Evolutionary conservation across 495 filamentous ascomycete genomes (phyloP).

Genomic region (Penicillium antarcticum): DNA sequence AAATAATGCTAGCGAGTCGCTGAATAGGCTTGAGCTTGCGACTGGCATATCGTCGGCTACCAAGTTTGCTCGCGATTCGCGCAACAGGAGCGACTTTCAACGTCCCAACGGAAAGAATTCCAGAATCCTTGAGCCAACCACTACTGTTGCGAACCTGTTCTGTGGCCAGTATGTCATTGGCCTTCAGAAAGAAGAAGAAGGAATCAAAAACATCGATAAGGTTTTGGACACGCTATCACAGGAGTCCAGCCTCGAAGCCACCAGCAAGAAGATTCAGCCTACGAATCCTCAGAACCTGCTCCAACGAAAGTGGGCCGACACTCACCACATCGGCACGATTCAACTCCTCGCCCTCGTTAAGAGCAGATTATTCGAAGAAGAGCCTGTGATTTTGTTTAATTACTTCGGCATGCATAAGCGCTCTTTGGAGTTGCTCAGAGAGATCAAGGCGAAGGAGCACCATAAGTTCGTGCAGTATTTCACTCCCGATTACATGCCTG

Average conservation of each 20-base stretch:
- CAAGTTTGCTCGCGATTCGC: conserved; percentile 26
- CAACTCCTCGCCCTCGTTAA: conserved; percentile 28
- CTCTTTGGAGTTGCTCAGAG: conserved; percentile 25
- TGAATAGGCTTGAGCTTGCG: conserved; percentile 27
- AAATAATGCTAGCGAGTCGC: conserved; percentile 22
- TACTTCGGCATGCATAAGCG: conserved; percentile 33
- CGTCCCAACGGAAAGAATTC: conserved; percentile 23
- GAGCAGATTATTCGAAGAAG: conserved; percentile 24
- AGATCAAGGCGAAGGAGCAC: conserved; percentile 25
- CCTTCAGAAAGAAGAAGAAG: conserved; percentile 10
- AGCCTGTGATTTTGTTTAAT: conserved; percentile 27
- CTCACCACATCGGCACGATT: conserved; percentile 22
- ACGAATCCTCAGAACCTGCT: conserved; percentile 13
- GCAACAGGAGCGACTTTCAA: conserved; percentile 19
- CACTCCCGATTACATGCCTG: conserved; percentile 23
- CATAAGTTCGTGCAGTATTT: conserved; percentile 29
- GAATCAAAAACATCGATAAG: conserved; percentile 19
- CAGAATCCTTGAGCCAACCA: conserved; percentile 19
- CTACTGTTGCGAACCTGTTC: conserved; percentile 23
- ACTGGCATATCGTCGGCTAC: conserved; percentile 23
- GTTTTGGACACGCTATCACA: conserved; percentile 25
- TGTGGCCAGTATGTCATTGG: conserved; percentile 16
- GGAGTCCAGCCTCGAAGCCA: conserved; percentile 9
- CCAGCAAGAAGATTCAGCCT: conserved; percentile 9
- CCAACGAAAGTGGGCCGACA: conserved; percentile 22